These are phyloP conservation scores for Colletotrichum spaethianum DNA, from an alignment of 2,329 filamentous ascomycete genomes.

Conservation along the genomic window DNA sequence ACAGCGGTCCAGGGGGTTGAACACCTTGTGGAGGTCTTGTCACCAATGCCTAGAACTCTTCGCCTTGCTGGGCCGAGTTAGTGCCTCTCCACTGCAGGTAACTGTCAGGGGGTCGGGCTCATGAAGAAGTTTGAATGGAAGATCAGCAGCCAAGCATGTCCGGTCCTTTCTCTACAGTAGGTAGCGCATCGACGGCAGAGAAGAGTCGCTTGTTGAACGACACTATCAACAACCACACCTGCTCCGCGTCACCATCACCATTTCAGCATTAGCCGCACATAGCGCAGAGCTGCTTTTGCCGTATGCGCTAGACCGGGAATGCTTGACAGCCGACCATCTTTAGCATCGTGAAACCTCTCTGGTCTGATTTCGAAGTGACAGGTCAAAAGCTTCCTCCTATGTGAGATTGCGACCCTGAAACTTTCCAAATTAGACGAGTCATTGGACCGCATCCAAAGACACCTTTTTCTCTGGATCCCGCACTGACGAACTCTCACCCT, in stretches of 20 bases:
- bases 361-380: conserved; percentile 27
- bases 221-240: background rate
- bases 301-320: background rate
- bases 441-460: background rate
- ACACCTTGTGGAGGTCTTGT: background rate
- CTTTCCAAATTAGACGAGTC: background rate
- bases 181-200: background rate
- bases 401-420: conserved; percentile 20
- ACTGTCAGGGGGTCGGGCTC: background rate
- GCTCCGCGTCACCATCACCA: background rate
- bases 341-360: background rate
- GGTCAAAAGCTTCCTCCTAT: conserved; percentile 10
- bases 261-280: background rate
- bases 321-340: background rate
- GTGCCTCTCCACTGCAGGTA: background rate
- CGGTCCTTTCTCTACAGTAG: background rate
- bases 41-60: background rate
- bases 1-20: conserved; percentile 6
- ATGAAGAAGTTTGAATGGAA: background rate
- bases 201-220: background rate
- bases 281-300: background rate
- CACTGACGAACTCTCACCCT: background rate
- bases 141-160: background rate
- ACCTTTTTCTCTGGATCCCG: background rate
- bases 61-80: background rate